These are phyloP conservation scores for Sedum album DNA, from an alignment of 164 flowering plant genomes.

Conservation along the genomic window DNA sequence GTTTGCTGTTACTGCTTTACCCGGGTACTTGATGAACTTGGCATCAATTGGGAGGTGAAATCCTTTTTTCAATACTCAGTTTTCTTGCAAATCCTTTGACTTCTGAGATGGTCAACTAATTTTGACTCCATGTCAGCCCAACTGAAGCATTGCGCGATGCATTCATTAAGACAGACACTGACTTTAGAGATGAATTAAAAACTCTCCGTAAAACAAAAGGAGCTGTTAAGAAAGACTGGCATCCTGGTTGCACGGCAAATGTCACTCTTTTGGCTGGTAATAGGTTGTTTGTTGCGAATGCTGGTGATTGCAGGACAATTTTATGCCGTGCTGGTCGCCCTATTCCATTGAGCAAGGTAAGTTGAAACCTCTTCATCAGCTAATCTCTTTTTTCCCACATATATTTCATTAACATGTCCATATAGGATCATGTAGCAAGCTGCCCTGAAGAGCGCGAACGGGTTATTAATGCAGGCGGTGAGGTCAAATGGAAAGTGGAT, in stretches of 20 bases:
- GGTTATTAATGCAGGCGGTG: conserved; percentile 54
- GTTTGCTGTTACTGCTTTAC: conserved; percentile 76
- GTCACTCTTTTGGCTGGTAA: conserved; percentile 55
- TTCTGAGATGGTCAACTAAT: background rate
- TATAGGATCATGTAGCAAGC: conserved; percentile 89
- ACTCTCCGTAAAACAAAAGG: conserved; percentile 39
- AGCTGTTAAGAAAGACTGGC: conserved; percentile 55
- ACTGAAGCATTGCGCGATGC: conserved; percentile 58
- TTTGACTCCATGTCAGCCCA: conserved; percentile 43
- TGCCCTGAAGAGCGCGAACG: conserved; percentile 80
- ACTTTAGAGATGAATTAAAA: conserved; percentile 61
- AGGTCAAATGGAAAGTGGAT: conserved; percentile 84
- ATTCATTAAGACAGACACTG: conserved; percentile 62
- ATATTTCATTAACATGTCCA: background rate
- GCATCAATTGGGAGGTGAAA: conserved; percentile 41
- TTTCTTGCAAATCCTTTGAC: background rate
- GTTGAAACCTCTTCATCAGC: background rate
- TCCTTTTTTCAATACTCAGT: background rate
- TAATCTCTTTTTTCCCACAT: background rate
- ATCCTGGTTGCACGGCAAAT: conserved; percentile 91
- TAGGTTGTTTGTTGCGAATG: conserved; percentile 87
- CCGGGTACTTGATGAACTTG: conserved; percentile 48
- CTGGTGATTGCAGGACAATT: conserved; percentile 90
- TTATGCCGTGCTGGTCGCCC: conserved; percentile 61
- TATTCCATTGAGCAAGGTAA: conserved; percentile 62